phyloP scores from a whole-genome alignment of 2,329 filamentous ascomycete species.

The Aspergillus sp. region DNA sequence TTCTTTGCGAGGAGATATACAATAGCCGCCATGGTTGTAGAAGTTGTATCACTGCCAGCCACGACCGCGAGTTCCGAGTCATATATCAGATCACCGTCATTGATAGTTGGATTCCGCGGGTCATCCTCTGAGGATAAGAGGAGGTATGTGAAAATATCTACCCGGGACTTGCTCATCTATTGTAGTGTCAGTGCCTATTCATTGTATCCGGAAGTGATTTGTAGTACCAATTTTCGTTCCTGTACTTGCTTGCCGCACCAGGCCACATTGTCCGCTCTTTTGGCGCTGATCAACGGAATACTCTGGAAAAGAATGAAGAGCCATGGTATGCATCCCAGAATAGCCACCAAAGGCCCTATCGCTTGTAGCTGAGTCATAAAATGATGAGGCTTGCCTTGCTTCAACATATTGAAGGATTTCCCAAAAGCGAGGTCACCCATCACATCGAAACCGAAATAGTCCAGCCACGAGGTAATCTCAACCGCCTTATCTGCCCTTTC shows the following conservation, averaged over 20 bases:
- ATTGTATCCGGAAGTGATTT: background rate
- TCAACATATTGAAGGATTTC: constrained; percentile 4
- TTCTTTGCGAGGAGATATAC: constrained; percentile 3
- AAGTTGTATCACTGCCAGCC: constrained; percentile 8
- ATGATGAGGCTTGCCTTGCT: background rate
- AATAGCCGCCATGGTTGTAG: background rate
- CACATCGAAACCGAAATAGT: constrained; percentile 2
- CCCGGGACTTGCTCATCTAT: background rate
- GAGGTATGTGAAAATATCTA: background rate
- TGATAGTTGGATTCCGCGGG: background rate
- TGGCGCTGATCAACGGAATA: background rate
- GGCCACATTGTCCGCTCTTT: background rate
- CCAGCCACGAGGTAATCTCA: constrained; percentile 2
- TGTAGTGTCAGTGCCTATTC: background rate
- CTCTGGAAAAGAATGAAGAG: background rate
- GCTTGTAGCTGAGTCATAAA: background rate
- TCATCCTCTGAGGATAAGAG: background rate
- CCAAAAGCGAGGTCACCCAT: constrained; percentile 9
- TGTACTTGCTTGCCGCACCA: background rate
- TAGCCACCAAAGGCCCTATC: background rate
- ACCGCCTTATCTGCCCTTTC: background rate
- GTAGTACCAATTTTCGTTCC: background rate
- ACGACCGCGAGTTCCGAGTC: background rate
- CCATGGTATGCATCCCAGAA: background rate
- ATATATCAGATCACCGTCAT: background rate